Evolutionary conservation across 1,284 basidiomycete genomes (phyloP).

Genomic region (Heterobasidion occidentale): DNA sequence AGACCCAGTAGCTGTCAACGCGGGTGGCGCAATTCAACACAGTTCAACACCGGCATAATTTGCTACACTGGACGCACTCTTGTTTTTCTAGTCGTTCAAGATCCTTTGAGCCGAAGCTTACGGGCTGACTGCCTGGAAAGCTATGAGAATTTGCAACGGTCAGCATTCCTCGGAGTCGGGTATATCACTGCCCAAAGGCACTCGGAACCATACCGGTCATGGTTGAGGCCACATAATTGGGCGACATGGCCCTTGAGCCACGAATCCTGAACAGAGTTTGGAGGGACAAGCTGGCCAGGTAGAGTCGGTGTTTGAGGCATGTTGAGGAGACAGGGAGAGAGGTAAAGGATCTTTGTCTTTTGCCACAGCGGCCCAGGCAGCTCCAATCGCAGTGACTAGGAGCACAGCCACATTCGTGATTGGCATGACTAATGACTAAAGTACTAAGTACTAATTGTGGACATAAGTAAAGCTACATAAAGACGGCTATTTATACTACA

Average conservation of each 20-base stretch:
- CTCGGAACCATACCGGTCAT: constrained; percentile 37
- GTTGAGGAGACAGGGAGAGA: not conserved
- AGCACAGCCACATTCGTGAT: no score
- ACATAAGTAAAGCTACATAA: no score
- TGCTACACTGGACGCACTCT: constrained; percentile 53
- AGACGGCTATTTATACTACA: no score
- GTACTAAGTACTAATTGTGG: no score
- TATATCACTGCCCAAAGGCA: not conserved
- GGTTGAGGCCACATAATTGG: constrained; percentile 53
- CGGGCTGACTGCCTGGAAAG: constrained; percentile 91
- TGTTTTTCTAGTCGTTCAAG: constrained; percentile 71
- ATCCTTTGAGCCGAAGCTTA: constrained; percentile 74
- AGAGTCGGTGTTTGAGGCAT: constrained; percentile 55
- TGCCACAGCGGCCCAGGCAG: not conserved
- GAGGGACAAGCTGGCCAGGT: constrained; percentile 50
- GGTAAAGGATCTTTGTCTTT: not conserved
- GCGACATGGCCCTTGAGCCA: constrained; percentile 64
- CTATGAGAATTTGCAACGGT: constrained; percentile 20
- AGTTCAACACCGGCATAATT: not conserved
- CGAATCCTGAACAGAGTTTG: constrained; percentile 45
- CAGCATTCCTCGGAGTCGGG: constrained; percentile 1
- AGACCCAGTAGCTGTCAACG: constrained; percentile 86
- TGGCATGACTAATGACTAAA: no score
- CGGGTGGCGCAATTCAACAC: constrained; percentile 5
- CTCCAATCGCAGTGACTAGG: no score